Base-by-base conservation (phyloP, 768 basidiomycete genomes). In the Omphalotus guepiniiformis region DNA sequence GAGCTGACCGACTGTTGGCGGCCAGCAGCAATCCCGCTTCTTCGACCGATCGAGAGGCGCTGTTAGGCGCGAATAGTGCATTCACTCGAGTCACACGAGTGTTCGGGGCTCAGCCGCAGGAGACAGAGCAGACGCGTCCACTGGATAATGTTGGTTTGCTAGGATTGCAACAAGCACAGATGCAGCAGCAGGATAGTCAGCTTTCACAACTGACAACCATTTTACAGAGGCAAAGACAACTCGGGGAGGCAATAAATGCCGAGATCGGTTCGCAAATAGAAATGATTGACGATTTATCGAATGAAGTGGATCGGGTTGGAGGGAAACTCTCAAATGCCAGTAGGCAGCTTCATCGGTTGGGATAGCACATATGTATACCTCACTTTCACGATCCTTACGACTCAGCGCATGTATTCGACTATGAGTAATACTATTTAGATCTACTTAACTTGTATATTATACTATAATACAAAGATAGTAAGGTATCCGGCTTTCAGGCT, bases 221-320 rank as follows among this genome's bases (percentile, higher is more conserved):
- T 49, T 72, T 98, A 34, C 80, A 81, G 55, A 77, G 93, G 29
- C 94, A 97, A 65, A 76, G 83, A 59, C 83, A 89, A 22, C 76
- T 97, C 9, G 95, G 93, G 16, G 73, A 86, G 49, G 92, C 91
- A 6, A 96, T 98, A 49, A 76, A 79, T 41, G 76, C 74, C 41
- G 95, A 98, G 66, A 81, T 98, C 53, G 74, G 72, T 9, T 65
- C 80, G 51, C 95, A 98, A 63, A 93, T 83, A 54, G 91, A 93
- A 58, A 65, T 94, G 66, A 66, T 98, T 57, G 91, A 96, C 60
- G 79, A 82, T 61, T 68, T 98, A 51, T 73, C 80, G 6, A 65
- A 74, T 34, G 84, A 90, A 13, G 86, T 95, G 26, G 92, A 94
- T 61, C 68, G 69, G 21, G 85, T 88, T 2, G 85, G 85, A 28